Evolutionary conservation across 2,329 filamentous ascomycete genomes (phyloP).

Genomic region (Clonostachys byssicola): DNA sequence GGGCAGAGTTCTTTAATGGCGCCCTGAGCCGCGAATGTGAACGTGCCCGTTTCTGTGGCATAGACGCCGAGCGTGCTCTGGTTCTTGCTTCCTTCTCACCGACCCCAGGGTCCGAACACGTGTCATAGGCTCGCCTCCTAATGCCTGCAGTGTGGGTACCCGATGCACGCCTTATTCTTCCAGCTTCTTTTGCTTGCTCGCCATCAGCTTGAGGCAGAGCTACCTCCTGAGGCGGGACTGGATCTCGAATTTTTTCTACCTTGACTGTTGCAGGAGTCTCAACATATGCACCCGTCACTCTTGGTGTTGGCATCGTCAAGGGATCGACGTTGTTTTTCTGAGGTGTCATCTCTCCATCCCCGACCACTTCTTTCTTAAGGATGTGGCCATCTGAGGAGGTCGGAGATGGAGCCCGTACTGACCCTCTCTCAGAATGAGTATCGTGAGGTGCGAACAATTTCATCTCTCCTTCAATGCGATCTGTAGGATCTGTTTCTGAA

Average conservation of each 20-base stretch:
- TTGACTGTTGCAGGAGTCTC: conserved; percentile 48
- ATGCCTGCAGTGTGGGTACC: conserved; percentile 4
- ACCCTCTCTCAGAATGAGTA: conserved; percentile 52
- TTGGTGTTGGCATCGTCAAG: conserved; percentile 46
- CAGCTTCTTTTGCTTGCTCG: conserved; percentile 1
- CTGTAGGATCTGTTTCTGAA: conserved; percentile 50
- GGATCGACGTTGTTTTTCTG: conserved; percentile 37
- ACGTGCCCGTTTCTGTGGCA: conserved; percentile 6
- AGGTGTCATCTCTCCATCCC: conserved; percentile 39
- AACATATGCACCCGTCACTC: conserved; percentile 50
- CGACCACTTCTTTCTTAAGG: conserved; percentile 12
- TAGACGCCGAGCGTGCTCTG: too few relatives aligned
- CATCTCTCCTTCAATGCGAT: conserved; percentile 52
- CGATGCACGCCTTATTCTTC: not conserved
- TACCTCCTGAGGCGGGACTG: not conserved
- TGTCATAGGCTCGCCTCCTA: conserved; percentile 17
- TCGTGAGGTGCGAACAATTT: conserved; percentile 51
- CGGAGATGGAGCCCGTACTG: conserved; percentile 43
- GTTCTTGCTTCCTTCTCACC: not conserved
- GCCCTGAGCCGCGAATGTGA: conserved; percentile 37
- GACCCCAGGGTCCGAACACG: conserved; percentile 13
- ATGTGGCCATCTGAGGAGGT: not conserved
- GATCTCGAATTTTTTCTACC: conserved; percentile 19
- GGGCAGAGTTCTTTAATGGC: conserved; percentile 49
- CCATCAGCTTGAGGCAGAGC: not conserved